phyloP scores from a whole-genome alignment of 1,284 basidiomycete species.

The Microbotryum silenes-acaulis region DNA sequence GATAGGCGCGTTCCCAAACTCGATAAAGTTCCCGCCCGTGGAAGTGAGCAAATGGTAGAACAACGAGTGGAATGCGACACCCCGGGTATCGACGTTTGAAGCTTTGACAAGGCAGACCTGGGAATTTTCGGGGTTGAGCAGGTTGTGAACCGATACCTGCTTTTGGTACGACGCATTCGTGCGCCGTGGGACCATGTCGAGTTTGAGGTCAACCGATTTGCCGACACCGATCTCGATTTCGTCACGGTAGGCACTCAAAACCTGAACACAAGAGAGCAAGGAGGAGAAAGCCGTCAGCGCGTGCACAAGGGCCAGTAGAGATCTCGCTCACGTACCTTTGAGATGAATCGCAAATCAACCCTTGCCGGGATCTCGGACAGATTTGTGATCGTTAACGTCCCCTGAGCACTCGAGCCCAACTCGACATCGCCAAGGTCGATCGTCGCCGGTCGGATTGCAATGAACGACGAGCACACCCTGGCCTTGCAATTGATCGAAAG shows the following conservation, averaged over 20 bases:
- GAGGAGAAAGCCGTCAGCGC: neutral
- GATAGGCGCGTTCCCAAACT: conserved; percentile 48
- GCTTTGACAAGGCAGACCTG: conserved; percentile 47
- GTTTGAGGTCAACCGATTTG: conserved; percentile 45
- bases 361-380: conserved; percentile 44
- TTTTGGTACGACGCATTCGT: conserved; percentile 48
- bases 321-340: conserved; percentile 37
- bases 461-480: conserved; percentile 47
- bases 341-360: conserved; percentile 47
- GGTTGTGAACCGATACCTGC: conserved; percentile 31
- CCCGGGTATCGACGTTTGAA: conserved; percentile 47
- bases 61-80: conserved; percentile 48
- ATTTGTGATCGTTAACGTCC: conserved; percentile 44
- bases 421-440: conserved; percentile 49
- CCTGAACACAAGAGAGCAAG: neutral
- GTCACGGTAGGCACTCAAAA: conserved; percentile 46
- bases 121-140: conserved; percentile 40
- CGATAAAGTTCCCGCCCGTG: conserved; percentile 47
- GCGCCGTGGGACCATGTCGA: conserved; percentile 48
- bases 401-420: conserved; percentile 45
- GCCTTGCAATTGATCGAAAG: conserved; percentile 42
- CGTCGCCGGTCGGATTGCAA: conserved; percentile 41
- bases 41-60: conserved; percentile 49
- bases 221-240: conserved; percentile 46
- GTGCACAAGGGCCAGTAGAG: too few species aligned